Evolutionary conservation across 768 basidiomycete genomes (phyloP), one percentile per base, ranked within the genome.

Genomic region (Kwoniella dejecticola): DNA sequence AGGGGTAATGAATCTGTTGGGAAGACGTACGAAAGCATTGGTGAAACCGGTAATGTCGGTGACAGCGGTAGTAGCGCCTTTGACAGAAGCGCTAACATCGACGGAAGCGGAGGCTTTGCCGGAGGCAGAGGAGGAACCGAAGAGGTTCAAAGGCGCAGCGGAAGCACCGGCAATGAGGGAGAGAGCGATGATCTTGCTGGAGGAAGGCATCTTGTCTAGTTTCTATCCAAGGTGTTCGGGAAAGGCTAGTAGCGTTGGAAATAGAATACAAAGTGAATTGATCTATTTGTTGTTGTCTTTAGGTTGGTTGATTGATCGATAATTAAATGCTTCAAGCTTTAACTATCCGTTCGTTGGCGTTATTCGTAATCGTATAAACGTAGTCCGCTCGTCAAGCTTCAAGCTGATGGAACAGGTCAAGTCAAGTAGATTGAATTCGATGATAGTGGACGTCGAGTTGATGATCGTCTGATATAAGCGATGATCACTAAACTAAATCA

Each of bases 101-200:
- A 42, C 52, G 6, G 58, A 41, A 40, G 58, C 40, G 26, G 40
- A 27, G n/a, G 38, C n/a, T 38, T 26, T 41, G 36, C 40, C 59
- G 19, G 47, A 49, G 42, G 44, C 59, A 24, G 45, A 47, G 24
- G 57, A 23, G 4, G 33, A 24, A n/a, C 60, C 59, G 24, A 60
- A 48, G 30, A 62, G 33, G 52, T 53, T 54, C 30, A 62, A 45
- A 3, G 60, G 60, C 15, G 60, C 60, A 19, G 60, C 60, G 7
- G 52, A 33, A 7, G 60, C 52, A 48, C 60, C 60, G 52, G 60
- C 60, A 30, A 62, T 42, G 33, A 62, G 60, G 36, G 60, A 62
- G 24, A 62, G 52, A 30, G 60, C 60, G 46, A 62, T 46, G 46
- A 62, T 54, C 26, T 53, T 47, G 30, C 26, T 46, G 23, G 60